Evolutionary conservation across 192 early-diverging fungal species (phyloP).

Genomic region (Entomortierella lignicola): DNA sequence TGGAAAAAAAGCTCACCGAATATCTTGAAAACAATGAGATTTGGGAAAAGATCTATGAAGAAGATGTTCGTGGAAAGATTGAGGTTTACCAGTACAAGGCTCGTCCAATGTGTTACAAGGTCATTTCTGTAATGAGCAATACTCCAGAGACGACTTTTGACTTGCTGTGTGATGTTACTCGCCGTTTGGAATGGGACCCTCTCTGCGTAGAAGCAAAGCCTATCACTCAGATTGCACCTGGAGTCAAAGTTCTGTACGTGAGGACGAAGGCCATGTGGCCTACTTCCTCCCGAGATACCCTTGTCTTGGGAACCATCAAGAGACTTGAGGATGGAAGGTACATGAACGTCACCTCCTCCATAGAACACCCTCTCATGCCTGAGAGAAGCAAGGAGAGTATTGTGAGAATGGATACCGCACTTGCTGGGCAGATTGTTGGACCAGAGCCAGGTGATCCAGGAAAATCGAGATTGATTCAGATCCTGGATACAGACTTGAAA

Average conservation of each 20-base stretch:
- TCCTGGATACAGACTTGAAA: slow-evolving; percentile 51
- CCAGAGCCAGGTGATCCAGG: slow-evolving; percentile 42
- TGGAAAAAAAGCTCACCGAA: slow-evolving; percentile 48
- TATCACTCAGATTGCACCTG: slow-evolving; percentile 19
- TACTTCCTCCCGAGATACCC: slow-evolving; percentile 36
- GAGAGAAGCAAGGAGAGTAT: slow-evolving; percentile 36
- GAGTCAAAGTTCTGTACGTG: slow-evolving; percentile 43
- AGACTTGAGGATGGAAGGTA: slow-evolving; percentile 34
- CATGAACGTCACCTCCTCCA: slow-evolving; percentile 30
- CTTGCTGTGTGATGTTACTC: slow-evolving; percentile 27
- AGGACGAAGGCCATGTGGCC: slow-evolving; percentile 50
- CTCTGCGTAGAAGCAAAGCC: slow-evolving; percentile 45
- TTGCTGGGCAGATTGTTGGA: slow-evolving; percentile 47
- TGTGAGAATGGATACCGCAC: slow-evolving; percentile 47
- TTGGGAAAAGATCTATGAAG: slow-evolving; percentile 53
- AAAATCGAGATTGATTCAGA: slow-evolving; percentile 37
- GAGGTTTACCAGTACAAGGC: slow-evolving; percentile 46
- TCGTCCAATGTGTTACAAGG: slow-evolving; percentile 52
- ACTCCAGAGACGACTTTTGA: slow-evolving; percentile 45
- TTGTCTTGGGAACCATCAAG: slow-evolving; percentile 39
- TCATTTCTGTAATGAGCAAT: slow-evolving; percentile 46
- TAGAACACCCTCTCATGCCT: slow-evolving; percentile 44
- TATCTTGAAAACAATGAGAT: slow-evolving; percentile 37
- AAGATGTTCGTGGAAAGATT: slow-evolving; percentile 28
- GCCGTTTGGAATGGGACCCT: slow-evolving; percentile 45